Conservation (phyloP, 176 grass and related monocot genomes). For the Eragrostis curvula region DNA sequence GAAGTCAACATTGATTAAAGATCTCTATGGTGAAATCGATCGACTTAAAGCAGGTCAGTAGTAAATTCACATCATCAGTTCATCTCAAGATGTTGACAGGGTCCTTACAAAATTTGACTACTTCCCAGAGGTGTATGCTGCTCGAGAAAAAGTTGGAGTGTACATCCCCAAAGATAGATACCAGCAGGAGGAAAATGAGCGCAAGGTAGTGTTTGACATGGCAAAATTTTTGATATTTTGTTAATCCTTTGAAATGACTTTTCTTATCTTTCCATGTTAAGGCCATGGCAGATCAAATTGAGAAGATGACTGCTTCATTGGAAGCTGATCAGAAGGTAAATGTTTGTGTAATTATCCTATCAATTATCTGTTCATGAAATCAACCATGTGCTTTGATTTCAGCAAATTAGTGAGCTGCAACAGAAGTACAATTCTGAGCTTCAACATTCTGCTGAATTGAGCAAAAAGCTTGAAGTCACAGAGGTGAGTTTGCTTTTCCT, state of each 20-base stretch:
- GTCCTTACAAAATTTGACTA: slow-evolving; percentile 34
- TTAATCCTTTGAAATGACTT: slow-evolving; percentile 13
- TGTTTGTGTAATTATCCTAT: neutral
- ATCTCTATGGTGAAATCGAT: slow-evolving; percentile 98
- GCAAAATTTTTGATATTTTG: slow-evolving; percentile 9
- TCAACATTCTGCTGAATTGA: slow-evolving; percentile 66
- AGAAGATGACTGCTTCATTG: slow-evolving; percentile 68
- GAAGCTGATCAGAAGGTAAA: slow-evolving; percentile 78
- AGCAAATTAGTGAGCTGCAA: slow-evolving; percentile 83
- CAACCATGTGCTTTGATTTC: slow-evolving; percentile 33
- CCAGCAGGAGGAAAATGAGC: slow-evolving; percentile 80
- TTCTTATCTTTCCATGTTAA: slow-evolving; percentile 46
- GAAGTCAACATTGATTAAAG: slow-evolving; percentile 99
- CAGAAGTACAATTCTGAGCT: slow-evolving; percentile 75
- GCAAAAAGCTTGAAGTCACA: slow-evolving; percentile 70
- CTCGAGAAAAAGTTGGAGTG: slow-evolving; percentile 92
- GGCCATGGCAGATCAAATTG: slow-evolving; percentile 90
- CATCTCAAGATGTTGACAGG: slow-evolving; percentile 25
- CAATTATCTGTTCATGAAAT: neutral
- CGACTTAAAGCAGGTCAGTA: slow-evolving; percentile 88
- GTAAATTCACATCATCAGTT: neutral
- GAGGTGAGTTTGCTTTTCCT: slow-evolving; percentile 57
- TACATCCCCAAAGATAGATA: slow-evolving; percentile 99
- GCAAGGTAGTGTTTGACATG: slow-evolving; percentile 71
- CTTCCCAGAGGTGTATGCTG: slow-evolving; percentile 91